Evolutionary conservation across 2,329 filamentous ascomycete species (phyloP).

Genomic region (Penicillium sp.): DNA sequence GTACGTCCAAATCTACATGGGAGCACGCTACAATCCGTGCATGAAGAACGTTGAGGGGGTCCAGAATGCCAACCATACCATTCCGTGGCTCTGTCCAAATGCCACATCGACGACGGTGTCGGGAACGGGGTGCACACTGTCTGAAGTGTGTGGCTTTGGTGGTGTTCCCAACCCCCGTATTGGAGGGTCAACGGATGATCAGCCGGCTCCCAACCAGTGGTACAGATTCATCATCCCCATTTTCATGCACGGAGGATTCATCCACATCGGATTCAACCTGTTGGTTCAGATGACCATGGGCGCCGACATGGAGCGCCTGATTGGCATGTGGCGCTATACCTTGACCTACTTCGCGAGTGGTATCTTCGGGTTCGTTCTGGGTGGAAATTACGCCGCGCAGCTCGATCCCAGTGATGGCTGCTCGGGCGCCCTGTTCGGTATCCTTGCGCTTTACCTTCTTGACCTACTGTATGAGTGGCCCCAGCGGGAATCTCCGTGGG

Average conservation of each 20-base stretch:
- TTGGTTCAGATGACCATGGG: slow-evolving; percentile 82
- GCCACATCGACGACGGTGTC: slow-evolving; percentile 52
- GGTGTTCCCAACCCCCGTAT: slow-evolving; percentile 60
- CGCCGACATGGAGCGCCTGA: slow-evolving; percentile 82
- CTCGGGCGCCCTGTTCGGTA: slow-evolving; percentile 81
- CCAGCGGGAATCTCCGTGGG: slow-evolving; percentile 64
- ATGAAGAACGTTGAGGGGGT: slow-evolving; percentile 64
- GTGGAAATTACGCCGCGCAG: slow-evolving; percentile 80
- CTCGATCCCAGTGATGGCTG: slow-evolving; percentile 78
- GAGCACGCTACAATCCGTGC: slow-evolving; percentile 80
- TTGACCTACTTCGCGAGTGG: slow-evolving; percentile 83
- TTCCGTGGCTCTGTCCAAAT: slow-evolving; percentile 70
- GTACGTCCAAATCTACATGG: slow-evolving; percentile 92
- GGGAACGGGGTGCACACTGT: slow-evolving; percentile 55
- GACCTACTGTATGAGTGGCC: slow-evolving; percentile 91
- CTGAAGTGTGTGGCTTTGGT: slow-evolving; percentile 72
- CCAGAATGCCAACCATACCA: slow-evolving; percentile 29
- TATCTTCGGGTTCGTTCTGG: slow-evolving; percentile 91
- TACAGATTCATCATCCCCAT: slow-evolving; percentile 92
- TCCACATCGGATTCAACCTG: slow-evolving; percentile 94
- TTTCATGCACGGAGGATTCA: slow-evolving; percentile 84
- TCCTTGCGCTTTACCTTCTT: slow-evolving; percentile 77
- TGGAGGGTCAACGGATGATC: slow-evolving; percentile 45
- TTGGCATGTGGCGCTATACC: slow-evolving; percentile 78
- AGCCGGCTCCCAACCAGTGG: slow-evolving; percentile 78